phyloP scores from a whole-genome alignment of 768 basidiomycete genomes.

The Strobilomyces confusus region DNA sequence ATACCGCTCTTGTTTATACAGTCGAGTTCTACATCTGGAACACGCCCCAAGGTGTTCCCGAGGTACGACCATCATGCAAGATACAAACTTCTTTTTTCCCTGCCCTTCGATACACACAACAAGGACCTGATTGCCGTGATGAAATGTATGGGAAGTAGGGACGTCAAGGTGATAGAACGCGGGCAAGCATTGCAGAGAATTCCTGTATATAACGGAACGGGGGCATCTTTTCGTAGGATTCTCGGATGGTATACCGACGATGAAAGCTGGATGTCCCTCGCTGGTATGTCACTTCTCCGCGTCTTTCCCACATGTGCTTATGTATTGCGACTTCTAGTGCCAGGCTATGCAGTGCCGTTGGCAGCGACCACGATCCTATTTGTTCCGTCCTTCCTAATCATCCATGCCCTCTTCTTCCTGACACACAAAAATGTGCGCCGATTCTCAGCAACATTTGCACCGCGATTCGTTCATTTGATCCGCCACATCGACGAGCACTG shows the following conservation, averaged over 20 bases:
- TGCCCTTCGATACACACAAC: neutral
- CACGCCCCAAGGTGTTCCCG: conserved; percentile 3
- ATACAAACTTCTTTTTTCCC: neutral
- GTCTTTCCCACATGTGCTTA: neutral
- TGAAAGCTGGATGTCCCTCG: no score
- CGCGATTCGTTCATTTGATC: no score
- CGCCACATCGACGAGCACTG: no score
- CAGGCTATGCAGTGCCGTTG: neutral
- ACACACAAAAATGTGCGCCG: no score
- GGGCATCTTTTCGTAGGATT: neutral
- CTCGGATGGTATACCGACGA: conserved; percentile 9
- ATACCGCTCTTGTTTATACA: conserved; percentile 4
- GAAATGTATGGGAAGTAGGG: neutral
- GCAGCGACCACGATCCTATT: conserved; percentile 13
- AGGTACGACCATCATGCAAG: neutral
- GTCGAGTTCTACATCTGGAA: conserved; percentile 15
- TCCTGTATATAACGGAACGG: neutral
- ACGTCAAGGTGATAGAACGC: conserved; percentile 5
- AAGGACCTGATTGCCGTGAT: neutral
- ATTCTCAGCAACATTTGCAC: neutral
- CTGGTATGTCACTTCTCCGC: no score
- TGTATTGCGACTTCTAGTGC: neutral
- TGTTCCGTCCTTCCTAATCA: conserved; percentile 15
- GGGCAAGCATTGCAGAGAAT: conserved; percentile 7
- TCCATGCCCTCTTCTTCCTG: conserved; percentile 23